Conservation (phyloP, 176 grass and related monocot genomes). For the Rhynchospora tenuis region DNA sequence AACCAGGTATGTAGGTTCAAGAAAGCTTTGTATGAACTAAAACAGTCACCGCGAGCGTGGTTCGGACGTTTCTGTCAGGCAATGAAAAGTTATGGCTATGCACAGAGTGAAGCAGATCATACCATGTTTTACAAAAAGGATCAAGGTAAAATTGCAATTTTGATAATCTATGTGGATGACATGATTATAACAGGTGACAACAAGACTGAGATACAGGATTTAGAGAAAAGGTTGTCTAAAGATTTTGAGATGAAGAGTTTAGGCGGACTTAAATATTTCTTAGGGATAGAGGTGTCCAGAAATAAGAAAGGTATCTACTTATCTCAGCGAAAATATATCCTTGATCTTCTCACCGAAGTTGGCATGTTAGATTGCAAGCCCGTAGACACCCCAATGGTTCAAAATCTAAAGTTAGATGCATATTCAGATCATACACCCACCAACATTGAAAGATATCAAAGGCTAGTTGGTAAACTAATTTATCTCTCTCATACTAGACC, state of each 20-base stretch:
- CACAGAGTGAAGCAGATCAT: neutral
- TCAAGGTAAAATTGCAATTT: neutral
- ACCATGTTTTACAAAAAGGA: neutral
- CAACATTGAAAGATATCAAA: neutral
- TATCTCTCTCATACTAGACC: conserved; percentile 13
- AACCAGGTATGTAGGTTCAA: neutral
- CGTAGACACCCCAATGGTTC: conserved; percentile 1
- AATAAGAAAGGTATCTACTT: neutral
- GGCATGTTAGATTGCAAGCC: neutral
- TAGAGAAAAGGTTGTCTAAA: neutral
- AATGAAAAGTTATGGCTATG: neutral
- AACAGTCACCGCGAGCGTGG: neutral
- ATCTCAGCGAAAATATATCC: conserved; percentile 5
- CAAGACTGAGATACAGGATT: neutral
- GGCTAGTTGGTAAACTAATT: neutral
- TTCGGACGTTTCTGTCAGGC: neutral
- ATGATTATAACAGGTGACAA: neutral
- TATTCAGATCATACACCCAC: neutral
- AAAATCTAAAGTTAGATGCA: neutral
- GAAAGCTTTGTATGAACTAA: neutral
- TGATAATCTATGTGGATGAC: conserved; percentile 17
- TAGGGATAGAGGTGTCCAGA: conserved; percentile 8
- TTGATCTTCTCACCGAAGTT: neutral
- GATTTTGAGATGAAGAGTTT: conserved; percentile 13
- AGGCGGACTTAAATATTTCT: neutral